Percentiles rank a stretch among this genome's conserved stretches.
phyloP scores from a whole-genome alignment of 2,329 filamentous ascomycete species.

The Penicillium sp. region DNA sequence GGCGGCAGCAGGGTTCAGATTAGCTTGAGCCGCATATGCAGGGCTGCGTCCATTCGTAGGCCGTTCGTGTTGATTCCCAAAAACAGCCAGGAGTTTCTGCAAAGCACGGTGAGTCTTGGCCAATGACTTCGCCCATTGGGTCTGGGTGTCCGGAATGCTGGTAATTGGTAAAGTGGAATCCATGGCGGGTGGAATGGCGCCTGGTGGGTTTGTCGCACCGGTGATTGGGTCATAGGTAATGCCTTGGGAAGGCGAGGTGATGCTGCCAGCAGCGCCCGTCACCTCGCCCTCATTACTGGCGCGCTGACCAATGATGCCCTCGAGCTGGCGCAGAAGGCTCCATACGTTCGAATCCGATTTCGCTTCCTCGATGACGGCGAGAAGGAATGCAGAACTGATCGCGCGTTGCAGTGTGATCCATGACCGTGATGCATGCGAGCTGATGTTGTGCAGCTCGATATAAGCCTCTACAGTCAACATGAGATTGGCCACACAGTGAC shows the following conservation, averaged over 20 bases:
- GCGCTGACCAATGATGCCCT: constrained; percentile 42
- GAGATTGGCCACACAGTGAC: constrained; percentile 53
- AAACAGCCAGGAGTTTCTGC: constrained; percentile 43
- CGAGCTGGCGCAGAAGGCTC: constrained; percentile 39
- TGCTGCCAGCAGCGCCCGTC: constrained; percentile 10
- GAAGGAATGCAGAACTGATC: constrained; percentile 45
- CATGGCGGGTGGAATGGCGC: constrained; percentile 22
- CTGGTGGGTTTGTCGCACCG: constrained; percentile 28
- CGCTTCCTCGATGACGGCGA: constrained; percentile 44
- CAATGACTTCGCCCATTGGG: constrained; percentile 45
- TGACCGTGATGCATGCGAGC: constrained; percentile 41
- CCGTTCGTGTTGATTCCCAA: constrained; percentile 25
- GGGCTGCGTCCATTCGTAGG: constrained; percentile 13
- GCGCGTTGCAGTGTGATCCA: constrained; percentile 47
- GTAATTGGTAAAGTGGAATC: constrained; percentile 28
- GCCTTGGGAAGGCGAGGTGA: constrained; percentile 17
- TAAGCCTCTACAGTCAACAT: constrained; percentile 56
- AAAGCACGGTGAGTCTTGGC: constrained; percentile 44
- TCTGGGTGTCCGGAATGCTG: constrained; percentile 32
- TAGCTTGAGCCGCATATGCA: constrained; percentile 17
- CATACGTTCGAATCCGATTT: constrained; percentile 39
- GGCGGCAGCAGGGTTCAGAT: constrained; percentile 10
- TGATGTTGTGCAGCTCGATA: constrained; percentile 49
- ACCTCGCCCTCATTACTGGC: constrained; percentile 31
- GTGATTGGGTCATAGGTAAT: constrained; percentile 26